Conservation (phyloP, 2,329 filamentous ascomycete genomes). For the Zarea fungicola region DNA sequence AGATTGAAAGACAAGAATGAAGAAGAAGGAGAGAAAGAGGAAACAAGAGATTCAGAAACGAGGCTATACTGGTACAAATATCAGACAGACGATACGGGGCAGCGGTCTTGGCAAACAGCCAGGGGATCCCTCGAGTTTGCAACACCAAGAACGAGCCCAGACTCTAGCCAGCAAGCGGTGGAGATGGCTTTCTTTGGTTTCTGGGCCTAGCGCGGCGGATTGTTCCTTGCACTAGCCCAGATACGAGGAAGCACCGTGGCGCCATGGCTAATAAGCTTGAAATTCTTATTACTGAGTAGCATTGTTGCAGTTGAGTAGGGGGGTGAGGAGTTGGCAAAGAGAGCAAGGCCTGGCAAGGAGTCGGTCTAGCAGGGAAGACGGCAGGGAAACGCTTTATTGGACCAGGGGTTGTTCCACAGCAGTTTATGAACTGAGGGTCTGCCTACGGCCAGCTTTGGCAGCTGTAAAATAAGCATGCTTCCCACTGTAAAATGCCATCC, state of each 20-base stretch:
- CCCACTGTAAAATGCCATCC: neutral
- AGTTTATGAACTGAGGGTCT: neutral
- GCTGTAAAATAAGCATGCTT: neutral
- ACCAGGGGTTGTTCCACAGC: neutral
- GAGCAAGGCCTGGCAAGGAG: no score
- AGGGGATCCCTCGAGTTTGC: neutral
- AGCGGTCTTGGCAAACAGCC: neutral
- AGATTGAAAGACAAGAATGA: conserved; percentile 11
- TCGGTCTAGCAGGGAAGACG: no score
- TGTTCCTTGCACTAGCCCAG: conserved; percentile 1
- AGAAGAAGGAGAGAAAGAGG: conserved; percentile 6
- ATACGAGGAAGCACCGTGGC: neutral
- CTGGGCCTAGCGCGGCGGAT: conserved; percentile 1
- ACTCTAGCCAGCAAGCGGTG: conserved; percentile 10
- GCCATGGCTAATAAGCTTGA: conserved; percentile 3
- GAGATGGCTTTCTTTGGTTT: neutral
- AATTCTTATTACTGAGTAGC: no score
- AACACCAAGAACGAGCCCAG: conserved; percentile 12
- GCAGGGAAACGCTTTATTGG: neutral
- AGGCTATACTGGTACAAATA: conserved; percentile 15
- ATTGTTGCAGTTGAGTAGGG: no score
- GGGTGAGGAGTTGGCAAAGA: no score
- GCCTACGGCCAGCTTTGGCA: neutral
- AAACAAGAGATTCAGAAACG: conserved; percentile 4
- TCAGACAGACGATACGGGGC: conserved; percentile 12